Evolutionary conservation across 371 early-diverging fungal genomes (phyloP), one percentile per base, ranked within the genome.

Genomic region (Syncephalastrum contaminatum): DNA sequence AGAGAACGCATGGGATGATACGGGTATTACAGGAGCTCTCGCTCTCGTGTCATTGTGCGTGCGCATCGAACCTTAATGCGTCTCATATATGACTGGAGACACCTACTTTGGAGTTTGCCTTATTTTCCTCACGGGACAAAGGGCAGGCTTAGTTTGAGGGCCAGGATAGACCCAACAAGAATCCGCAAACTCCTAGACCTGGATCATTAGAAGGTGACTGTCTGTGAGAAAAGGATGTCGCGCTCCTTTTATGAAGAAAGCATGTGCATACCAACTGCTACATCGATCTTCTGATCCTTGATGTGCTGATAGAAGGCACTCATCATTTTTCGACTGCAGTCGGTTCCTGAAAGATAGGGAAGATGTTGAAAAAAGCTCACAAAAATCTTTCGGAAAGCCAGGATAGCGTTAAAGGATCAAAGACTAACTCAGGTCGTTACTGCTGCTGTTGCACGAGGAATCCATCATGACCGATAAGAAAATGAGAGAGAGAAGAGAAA

Each of bases 101-200:
- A 55, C 5, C 20, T 24, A 19, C 56, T 48, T 22, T 48, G 56
- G 16, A 48, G 24, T 18, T 55, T 55, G 40, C 48, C 48, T 24
- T 55, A n/a, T 25, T 55, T 55, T 13, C 56, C 56, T 25, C 13
- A 55, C 48, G 18, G 56, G 1, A 55, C 40, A 20, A 55, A 55
- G 14, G 47, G 40, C 7, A 55, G 18, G 8, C 48, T 48, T 4
- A 55, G 48, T 10, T 25, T 13, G 2, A 55, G 13, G 0, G 56
- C 56, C 8, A 55, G 41, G 12, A 43, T 16, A 48, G 47, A 4
- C 43, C 56, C 16, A 55, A 39, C 2, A 46, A 39, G 22, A 55
- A 55, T 21, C 56, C 56, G 19, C 56, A 40, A 16, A 41, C 56
- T 48, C 48, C 56, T 14, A 55, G 19, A 21, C 56, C 56, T 30